Evolutionary conservation across 1,284 basidiomycete genomes (phyloP).

Genomic region (Apiotrichum siamense): DNA sequence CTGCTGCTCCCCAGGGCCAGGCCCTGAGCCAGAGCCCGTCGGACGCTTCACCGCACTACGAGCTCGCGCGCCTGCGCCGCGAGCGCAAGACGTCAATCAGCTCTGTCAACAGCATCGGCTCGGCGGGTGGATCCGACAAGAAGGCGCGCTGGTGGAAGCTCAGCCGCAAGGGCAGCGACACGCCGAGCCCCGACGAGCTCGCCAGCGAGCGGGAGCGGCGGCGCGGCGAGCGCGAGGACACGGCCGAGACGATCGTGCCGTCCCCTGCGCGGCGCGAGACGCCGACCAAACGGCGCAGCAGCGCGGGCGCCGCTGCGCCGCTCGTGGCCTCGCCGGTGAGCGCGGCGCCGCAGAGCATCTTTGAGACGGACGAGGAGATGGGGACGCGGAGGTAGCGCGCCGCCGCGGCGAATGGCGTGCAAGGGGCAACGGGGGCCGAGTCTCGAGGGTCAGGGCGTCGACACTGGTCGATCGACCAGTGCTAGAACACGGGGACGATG

Average conservation of each 20-base stretch:
- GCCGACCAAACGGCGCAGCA: background rate
- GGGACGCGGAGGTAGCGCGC: background rate
- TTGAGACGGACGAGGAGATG: background rate
- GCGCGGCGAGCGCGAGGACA: constrained; percentile 4
- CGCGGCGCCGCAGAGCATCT: background rate
- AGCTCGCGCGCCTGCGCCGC: constrained; percentile 16
- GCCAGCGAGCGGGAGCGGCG: constrained; percentile 5
- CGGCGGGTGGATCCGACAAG: constrained; percentile 10
- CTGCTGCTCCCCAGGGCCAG: too few species aligned
- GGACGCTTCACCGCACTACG: constrained; percentile 3
- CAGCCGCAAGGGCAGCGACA: background rate
- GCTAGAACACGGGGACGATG: too few species aligned
- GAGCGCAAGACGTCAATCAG: constrained; percentile 9
- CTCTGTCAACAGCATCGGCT: background rate
- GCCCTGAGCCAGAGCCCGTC: too few species aligned
- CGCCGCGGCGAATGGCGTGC: background rate
- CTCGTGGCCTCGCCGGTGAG: background rate
- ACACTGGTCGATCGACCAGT: too few species aligned
- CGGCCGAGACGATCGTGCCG: constrained; percentile 5
- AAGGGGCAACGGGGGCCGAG: too few species aligned
- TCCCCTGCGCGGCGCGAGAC: background rate
- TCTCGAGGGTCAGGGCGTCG: too few species aligned
- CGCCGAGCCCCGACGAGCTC: background rate
- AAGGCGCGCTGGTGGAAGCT: constrained; percentile 35
- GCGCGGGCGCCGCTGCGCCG: background rate